Evolutionary conservation across 176 grass and related monocot species (phyloP).

Genomic region (Hordeum vulgare): MorexV3_pseudomolecules_assembly NC_058520.1:406459466-406459965

Average conservation of each 20-base stretch:
- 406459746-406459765: not conserved
- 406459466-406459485: not conserved
- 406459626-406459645: not conserved
- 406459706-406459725: not conserved
- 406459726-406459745: not conserved
- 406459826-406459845: not conserved
- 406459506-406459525: not conserved
- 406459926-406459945: not conserved
- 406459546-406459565: not conserved
- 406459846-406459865: slow-evolving; percentile 14
- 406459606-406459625: not conserved
- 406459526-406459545: not conserved
- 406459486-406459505: not conserved
- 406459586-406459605: not conserved
- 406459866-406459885: not conserved
- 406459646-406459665: not conserved
- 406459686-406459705: not conserved
- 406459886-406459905: not conserved
- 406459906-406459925: slow-evolving; percentile 13
- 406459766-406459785: not conserved
- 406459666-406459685: not conserved
- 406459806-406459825: not conserved
- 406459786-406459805: not conserved
- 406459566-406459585: not conserved
- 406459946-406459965: not conserved